Percentiles rank a stretch among this genome's conserved stretches.
Conservation (phyloP, 148 eudicot species). For the Rhododendron molle region DNA sequence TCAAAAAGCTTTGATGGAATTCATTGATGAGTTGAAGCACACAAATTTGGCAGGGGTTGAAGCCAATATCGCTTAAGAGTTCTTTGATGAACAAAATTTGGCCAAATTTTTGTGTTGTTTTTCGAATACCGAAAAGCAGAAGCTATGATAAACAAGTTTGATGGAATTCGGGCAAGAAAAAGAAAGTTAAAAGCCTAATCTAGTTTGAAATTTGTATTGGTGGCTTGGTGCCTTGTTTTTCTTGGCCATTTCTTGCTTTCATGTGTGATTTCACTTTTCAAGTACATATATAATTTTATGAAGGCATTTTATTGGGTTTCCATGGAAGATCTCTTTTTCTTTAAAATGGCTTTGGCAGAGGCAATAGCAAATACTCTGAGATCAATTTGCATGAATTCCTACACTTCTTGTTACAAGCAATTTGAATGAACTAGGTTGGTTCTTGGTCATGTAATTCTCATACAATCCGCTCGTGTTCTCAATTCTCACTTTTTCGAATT, state of each 20-base stretch:
- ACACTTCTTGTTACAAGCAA: too few relatives aligned
- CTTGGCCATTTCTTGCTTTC: background rate
- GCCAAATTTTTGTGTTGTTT: too few relatives aligned
- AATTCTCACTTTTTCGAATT: too few relatives aligned
- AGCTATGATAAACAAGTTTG: background rate
- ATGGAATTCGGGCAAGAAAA: background rate
- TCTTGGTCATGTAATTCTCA: too few relatives aligned
- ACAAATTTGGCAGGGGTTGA: background rate
- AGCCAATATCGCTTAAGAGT: background rate
- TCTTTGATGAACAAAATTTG: too few relatives aligned
- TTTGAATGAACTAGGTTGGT: too few relatives aligned
- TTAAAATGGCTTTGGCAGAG: background rate
- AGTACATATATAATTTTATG: background rate
- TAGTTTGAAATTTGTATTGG: too few relatives aligned
- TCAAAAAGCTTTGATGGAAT: slow-evolving; percentile 6
- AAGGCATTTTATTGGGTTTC: background rate
- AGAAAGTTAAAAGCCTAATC: background rate
- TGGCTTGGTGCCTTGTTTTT: background rate
- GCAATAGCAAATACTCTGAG: too few relatives aligned
- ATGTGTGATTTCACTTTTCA: background rate
- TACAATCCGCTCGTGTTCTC: too few relatives aligned
- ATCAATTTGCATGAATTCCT: too few relatives aligned
- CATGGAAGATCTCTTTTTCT: background rate
- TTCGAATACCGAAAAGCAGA: too few relatives aligned
- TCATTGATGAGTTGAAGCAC: slow-evolving; percentile 14